Evolutionary conservation across 495 filamentous ascomycete species (phyloP).

Genomic region (Podospora appendiculata): DNA sequence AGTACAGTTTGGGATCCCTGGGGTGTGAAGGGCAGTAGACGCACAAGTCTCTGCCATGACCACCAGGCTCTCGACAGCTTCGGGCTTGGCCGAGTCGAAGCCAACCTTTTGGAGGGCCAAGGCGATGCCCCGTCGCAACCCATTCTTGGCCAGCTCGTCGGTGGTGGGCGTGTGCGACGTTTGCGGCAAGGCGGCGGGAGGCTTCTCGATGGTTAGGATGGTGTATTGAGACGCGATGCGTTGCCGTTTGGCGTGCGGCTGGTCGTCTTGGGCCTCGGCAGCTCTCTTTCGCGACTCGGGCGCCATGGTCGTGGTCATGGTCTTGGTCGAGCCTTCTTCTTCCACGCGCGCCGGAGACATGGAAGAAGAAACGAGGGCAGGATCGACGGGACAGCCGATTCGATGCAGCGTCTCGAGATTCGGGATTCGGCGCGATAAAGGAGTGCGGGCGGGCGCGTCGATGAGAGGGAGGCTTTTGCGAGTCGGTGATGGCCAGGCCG

Average conservation of each 20-base stretch:
- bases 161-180: slow-evolving; percentile 5
- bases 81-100: slow-evolving; percentile 29
- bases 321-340: not conserved
- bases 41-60: slow-evolving; percentile 31
- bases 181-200: not conserved
- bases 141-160: slow-evolving; percentile 27
- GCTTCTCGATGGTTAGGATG: slow-evolving; percentile 1
- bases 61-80: slow-evolving; percentile 37
- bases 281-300: slow-evolving; percentile 18
- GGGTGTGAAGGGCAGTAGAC: not conserved
- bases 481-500: too few species aligned
- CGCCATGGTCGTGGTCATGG: slow-evolving; percentile 6
- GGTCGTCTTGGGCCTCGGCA: slow-evolving; percentile 12
- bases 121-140: slow-evolving; percentile 30
- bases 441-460: too few species aligned
- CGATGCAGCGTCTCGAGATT: too few species aligned
- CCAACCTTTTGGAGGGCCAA: slow-evolving; percentile 32
- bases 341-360: slow-evolving; percentile 7
- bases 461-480: too few species aligned
- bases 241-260: slow-evolving; percentile 22
- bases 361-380: not conserved
- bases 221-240: slow-evolving; percentile 4
- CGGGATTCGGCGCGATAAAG: too few species aligned
- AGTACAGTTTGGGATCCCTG: not conserved
- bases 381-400: too few species aligned